These are phyloP conservation scores for Plasmopara viticola DNA, from an alignment of 352 stramenopile species.

Conservation along the genomic window DNA sequence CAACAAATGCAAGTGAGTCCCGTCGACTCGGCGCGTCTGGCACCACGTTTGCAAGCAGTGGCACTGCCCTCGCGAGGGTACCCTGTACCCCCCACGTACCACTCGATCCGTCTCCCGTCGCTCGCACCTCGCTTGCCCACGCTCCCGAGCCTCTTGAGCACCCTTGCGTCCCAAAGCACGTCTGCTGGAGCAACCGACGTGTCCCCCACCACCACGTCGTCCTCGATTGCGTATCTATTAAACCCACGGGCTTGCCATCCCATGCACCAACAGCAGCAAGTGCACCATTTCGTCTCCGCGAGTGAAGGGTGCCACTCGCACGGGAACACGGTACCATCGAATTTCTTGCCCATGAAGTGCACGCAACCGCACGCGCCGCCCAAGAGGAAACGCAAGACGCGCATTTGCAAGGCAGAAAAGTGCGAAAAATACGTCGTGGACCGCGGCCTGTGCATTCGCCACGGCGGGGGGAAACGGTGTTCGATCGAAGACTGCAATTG, in stretches of 20 bases:
- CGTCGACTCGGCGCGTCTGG: slow-evolving; percentile 17
- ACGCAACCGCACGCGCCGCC: slow-evolving; percentile 11
- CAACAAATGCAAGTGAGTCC: slow-evolving; percentile 19
- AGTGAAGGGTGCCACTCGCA: slow-evolving; percentile 25
- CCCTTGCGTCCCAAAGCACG: slow-evolving; percentile 13
- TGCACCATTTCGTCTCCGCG: slow-evolving; percentile 5
- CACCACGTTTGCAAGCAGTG: slow-evolving; percentile 22
- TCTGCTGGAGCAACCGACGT: slow-evolving; percentile 10
- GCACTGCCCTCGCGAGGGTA: slow-evolving; percentile 17
- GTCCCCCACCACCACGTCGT: slow-evolving; percentile 16
- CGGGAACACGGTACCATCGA: slow-evolving; percentile 9
- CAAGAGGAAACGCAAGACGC: slow-evolving; percentile 39
- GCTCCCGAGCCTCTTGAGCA: slow-evolving; percentile 29
- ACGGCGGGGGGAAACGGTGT: slow-evolving; percentile 78
- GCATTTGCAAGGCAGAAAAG: slow-evolving; percentile 36
- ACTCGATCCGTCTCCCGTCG: slow-evolving; percentile 29
- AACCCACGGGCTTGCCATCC: slow-evolving; percentile 20
- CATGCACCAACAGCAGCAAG: slow-evolving; percentile 9
- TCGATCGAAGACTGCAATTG: slow-evolving; percentile 46
- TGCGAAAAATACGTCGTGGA: slow-evolving; percentile 59
- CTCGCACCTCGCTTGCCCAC: slow-evolving; percentile 24
- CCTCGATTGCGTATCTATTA: slow-evolving; percentile 32
- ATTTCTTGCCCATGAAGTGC: slow-evolving; percentile 7
- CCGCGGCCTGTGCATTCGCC: slow-evolving; percentile 65
- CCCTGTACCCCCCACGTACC: slow-evolving; percentile 18